Evolutionary conservation across 2,329 filamentous ascomycete species (phyloP), one percentile per base, ranked within the genome.

Genomic region (Fusarium ramigenum): DNA sequence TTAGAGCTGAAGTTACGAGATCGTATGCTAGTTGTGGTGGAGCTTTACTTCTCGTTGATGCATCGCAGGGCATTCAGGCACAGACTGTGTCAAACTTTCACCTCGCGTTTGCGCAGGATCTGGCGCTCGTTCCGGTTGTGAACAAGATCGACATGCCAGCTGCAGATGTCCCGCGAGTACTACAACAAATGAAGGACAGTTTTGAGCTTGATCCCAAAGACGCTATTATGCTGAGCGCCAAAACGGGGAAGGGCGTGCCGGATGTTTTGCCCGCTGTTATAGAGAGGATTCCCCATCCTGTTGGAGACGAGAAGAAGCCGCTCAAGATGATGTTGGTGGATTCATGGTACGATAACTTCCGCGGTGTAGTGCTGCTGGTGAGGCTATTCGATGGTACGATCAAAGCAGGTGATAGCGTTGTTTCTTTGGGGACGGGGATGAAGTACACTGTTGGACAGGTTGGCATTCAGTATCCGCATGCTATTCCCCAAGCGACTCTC

Each of bases 61-160:
- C 96, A 12, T 97, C 93, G 76, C 96, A 99, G 83, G 96, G 96
- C 50, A 92, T 99, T 5, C 96, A 99, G 84, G 96, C 96, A 9
- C 96, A 99, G 85, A 99, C 96, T 0, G 96, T 99, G 14, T 96
- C 96, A 70, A 99, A 99, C 82, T 99, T 99, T 84, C 98, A 98
- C 81, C 90, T 98, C 30, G 96, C 96, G 12, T 99, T 99, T 83
- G 92, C 96, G 4, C 94, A 98, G 81, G 94, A 94, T 21, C 85
- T 99, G 58, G 88, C 91, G 28, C 88, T 99, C 70, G 90, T 99
- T 7, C 96, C 96, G 0, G 94, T 99, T 30, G 89, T 99, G 78
- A 99, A 99, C 86, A 99, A 99, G 86, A 93, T 99, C 60, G 96
- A 99, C 81, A 89, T 99, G 78, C 92, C 93, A 2, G 93, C 95